These are phyloP conservation scores for Geotrichum restrictum DNA, from an alignment of 1,139 yeast genomes.

Conservation along the genomic window DNA sequence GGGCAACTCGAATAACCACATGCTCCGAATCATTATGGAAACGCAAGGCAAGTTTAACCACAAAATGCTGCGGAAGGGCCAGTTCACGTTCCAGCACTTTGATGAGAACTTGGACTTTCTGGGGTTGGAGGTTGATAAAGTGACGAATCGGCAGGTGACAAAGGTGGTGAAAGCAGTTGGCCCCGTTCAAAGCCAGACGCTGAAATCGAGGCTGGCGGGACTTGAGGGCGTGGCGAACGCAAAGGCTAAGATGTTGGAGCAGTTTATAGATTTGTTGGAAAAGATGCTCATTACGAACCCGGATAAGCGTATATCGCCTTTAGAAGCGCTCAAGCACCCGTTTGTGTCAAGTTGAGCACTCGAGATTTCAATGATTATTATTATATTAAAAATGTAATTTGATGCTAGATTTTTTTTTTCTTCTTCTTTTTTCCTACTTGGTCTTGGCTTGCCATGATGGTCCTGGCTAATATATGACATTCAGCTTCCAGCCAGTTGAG, in stretches of 20 bases:
- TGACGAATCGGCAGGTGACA: constrained; percentile 29
- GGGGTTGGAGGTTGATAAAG: constrained; percentile 29
- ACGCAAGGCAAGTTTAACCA: constrained; percentile 36
- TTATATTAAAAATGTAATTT: not conserved
- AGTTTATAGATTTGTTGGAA: constrained; percentile 53
- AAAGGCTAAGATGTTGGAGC: constrained; percentile 21
- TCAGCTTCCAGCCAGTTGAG: constrained; percentile 17
- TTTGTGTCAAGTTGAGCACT: constrained; percentile 33
- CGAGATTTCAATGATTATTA: not conserved
- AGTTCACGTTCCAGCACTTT: constrained; percentile 33
- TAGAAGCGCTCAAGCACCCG: constrained; percentile 66
- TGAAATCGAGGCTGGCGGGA: constrained; percentile 24
- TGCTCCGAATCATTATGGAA: constrained; percentile 38
- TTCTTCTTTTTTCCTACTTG: not conserved
- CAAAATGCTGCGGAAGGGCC: constrained; percentile 35
- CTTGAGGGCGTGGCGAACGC: constrained; percentile 13
- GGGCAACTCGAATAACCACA: constrained; percentile 49
- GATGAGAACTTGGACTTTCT: constrained; percentile 34
- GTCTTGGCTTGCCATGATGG: not conserved
- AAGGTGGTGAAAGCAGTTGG: constrained; percentile 26
- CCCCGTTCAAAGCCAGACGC: constrained; percentile 24
- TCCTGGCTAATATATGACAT: not conserved
- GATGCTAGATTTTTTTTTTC: not conserved
- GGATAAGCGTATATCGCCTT: constrained; percentile 61
- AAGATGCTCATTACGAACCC: constrained; percentile 77